phyloP scores from a whole-genome alignment of 345 rosid species.

The Melaleuca quinquenervia region DNA sequence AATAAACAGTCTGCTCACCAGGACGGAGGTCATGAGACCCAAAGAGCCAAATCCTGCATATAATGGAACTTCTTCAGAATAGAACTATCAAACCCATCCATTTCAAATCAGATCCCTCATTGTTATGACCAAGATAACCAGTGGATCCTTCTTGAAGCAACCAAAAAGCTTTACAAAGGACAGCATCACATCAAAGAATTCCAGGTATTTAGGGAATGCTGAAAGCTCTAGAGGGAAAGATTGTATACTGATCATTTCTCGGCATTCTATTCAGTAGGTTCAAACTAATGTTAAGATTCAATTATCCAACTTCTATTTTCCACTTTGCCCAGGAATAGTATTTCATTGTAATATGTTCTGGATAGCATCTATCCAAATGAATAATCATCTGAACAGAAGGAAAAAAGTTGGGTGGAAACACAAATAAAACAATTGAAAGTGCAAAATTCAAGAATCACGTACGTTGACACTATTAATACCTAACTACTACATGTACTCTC shows the following conservation, averaged over 20 bases:
- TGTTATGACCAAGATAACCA: neutral
- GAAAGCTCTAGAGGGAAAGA: neutral
- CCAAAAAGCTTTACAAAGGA: neutral
- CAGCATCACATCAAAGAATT: neutral
- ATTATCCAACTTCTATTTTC: neutral
- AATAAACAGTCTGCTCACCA: conserved; percentile 41
- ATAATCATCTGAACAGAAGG: neutral
- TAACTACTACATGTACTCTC: neutral
- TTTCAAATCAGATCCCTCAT: neutral
- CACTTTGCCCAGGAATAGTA: neutral
- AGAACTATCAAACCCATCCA: neutral
- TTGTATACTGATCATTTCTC: neutral
- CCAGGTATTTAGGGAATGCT: neutral
- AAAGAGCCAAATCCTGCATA: conserved; percentile 89
- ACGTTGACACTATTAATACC: neutral
- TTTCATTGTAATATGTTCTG: neutral
- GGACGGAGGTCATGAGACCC: conserved; percentile 93
- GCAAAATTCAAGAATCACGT: neutral
- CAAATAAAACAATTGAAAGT: neutral
- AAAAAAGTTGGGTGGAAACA: neutral
- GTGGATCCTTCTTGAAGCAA: neutral
- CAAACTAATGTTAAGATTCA: neutral
- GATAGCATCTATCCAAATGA: neutral
- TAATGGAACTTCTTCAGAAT: neutral
- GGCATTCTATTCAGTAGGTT: neutral